Base-by-base conservation (phyloP, 1,284 basidiomycete genomes). In the Ganoderma sp. region DNA sequence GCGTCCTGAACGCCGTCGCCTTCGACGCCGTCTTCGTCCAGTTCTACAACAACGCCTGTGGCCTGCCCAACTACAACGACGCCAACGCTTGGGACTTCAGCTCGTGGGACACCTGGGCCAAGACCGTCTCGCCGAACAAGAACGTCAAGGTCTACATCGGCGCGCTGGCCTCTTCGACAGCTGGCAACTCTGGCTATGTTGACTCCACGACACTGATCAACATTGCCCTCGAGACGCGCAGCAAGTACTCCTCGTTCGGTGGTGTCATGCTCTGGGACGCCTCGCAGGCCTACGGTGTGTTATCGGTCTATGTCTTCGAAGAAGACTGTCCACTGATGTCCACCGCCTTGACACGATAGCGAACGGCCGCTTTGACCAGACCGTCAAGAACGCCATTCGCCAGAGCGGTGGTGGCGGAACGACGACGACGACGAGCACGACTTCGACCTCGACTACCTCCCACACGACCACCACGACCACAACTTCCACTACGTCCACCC, bases 261-360 rank as follows among this genome's bases (percentile, higher is more conserved):
- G 90, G 90, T 45, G 81, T 89, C 28, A 91, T 91, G 90, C 79
- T 90, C 63, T 85, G 88, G 89, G 88, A 90, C 72, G 85, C 83
- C 0, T 88, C 86, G 3, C 86, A 88, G 75, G 87, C 88, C 2
- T 85, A 85, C 67, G 84, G 87, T 84, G 72, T 68, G 79, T 71
- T n/a, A 41, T 32, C 45, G 17, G 45, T 32, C 28, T 39, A n/a
- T 58, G 8, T 19, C 37, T 22, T 9, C 3, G 48, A 3, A n/a
- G 8, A 22, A 48, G 9, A 50, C n/a, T 14, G 10, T 25, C 22
- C 48, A 10, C 48, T 57, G 48, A 58, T 25, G 12, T 32, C 6
- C 4, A 19, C 4, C 22, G 4, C 22, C 9, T 7, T 10, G 17
- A 39, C 41, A 32, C 32, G 32, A 17, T 58, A 88, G 88, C 80